A percentile compares a stretch with the other conserved stretches of the same genome.
These are phyloP conservation scores for Suillus paluster DNA, from an alignment of 768 basidiomycete species.

Conservation along the genomic window DNA sequence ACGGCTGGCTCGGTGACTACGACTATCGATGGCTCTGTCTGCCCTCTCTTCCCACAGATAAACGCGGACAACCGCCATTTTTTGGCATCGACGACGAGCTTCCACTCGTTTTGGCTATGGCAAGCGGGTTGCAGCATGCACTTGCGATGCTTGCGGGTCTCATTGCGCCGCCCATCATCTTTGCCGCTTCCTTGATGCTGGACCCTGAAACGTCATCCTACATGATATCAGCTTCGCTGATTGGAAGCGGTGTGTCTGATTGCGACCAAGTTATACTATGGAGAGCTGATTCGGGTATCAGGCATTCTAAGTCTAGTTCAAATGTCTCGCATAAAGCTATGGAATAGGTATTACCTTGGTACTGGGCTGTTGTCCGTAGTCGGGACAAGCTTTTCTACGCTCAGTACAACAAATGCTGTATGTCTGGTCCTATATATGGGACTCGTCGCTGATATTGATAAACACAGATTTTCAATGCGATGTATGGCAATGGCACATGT, in stretches of 20 bases:
- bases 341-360: conserved; percentile 69
- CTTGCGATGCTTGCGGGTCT: conserved; percentile 84
- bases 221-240: conserved; percentile 80
- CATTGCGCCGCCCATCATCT: conserved; percentile 84
- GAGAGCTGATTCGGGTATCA: conserved; percentile 26
- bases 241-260: conserved; percentile 64
- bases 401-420: conserved; percentile 73
- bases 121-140: conserved; percentile 73
- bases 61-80: conserved; percentile 60
- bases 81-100: conserved; percentile 74
- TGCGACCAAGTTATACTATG: background rate
- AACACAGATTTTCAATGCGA: conserved; percentile 67
- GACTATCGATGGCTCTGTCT: conserved; percentile 77
- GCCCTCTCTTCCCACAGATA: conserved; percentile 58
- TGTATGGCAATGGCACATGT: no score
- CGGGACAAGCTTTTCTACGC: conserved; percentile 79
- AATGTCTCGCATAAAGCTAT: conserved; percentile 71
- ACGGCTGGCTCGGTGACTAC: conserved; percentile 84
- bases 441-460: background rate
- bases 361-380: no score
- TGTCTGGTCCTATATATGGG: conserved; percentile 20
- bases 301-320: conserved; percentile 79
- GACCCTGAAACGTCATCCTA: conserved; percentile 65
- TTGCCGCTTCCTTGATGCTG: conserved; percentile 64
- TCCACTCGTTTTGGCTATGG: no score